Base-by-base conservation (phyloP, 371 early-diverging fungal genomes). In the Dichotomocladium elegans region DNA sequence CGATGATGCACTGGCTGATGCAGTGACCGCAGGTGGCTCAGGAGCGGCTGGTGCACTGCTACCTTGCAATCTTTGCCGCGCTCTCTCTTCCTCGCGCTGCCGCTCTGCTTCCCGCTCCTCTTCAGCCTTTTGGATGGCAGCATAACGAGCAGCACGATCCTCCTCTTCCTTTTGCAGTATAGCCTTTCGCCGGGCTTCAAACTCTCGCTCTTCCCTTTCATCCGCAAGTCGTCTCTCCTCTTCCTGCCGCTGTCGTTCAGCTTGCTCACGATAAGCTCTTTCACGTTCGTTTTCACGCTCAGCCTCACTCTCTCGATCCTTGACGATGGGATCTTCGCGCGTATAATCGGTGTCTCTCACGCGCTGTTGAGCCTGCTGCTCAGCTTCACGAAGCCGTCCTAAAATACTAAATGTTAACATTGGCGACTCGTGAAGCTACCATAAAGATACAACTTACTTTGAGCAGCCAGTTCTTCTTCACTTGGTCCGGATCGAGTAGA, bases 361-460 rank as follows among this genome's bases (percentile, higher is more conserved):
- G 19, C 61, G 54, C 9, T 63, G 66, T 47, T 72, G 70, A 11
- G 73, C 72, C 40, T 60, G 54, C 26, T 55, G 66, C 43, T 75
- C 70, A 31, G 63, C 70, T 41, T 70, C 64, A 22, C 66, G 66
- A 19, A 70, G 57, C 9, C 64, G 63, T 40, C 61, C 74, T 67
- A 40, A 33, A 47, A 14, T 21, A 3, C n/a, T 22, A 40, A 12
- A 46, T 43, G 22, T 46, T 21, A 41, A 31, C 12, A 40, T 27
- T 15, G 8, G n/a, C 15, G 24, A 21, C 11, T 8, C 17, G 21
- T 40, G 25, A 51, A 47, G n/a, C 10, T 6, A 37, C 1, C 0
- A 51, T 34, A 26, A 17, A 28, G 22, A 41, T 12, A 35, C n/a
- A 29, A 15, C 58, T 60, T 68, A 70, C 70, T 57, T 60, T 76